phyloP scores from a whole-genome alignment of 2,329 filamentous ascomycete species.

The Penicillium frequentans region DNA sequence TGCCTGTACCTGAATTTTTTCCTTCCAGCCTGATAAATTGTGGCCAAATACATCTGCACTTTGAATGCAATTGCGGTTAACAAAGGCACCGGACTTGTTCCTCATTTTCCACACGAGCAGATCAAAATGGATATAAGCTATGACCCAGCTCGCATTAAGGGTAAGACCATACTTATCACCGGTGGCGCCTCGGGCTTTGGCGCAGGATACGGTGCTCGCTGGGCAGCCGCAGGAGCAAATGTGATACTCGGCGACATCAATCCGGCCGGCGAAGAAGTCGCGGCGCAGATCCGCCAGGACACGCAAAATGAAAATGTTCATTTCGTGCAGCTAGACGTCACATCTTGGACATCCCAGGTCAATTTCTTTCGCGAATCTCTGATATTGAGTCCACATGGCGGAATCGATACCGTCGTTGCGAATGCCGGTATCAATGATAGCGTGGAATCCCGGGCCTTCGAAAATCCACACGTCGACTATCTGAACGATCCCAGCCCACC shows the following conservation, averaged over 20 bases:
- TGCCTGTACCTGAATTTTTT: neutral
- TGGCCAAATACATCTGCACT: neutral
- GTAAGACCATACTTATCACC: constrained; percentile 8
- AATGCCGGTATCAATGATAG: constrained; percentile 10
- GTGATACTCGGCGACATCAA: constrained; percentile 12
- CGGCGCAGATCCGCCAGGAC: constrained; percentile 6
- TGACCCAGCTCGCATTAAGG: neutral
- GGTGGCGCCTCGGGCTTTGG: constrained; percentile 7
- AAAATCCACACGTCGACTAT: constrained; percentile 7
- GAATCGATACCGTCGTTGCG: constrained; percentile 10
- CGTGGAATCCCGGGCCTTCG: constrained; percentile 3
- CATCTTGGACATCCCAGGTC: constrained; percentile 9
- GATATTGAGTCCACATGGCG: constrained; percentile 6
- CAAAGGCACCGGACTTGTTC: neutral
- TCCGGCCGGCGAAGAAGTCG: constrained; percentile 6
- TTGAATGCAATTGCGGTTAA: neutral
- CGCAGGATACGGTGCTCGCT: constrained; percentile 5
- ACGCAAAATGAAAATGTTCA: constrained; percentile 6
- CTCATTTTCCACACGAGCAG: neutral
- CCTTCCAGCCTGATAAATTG: neutral
- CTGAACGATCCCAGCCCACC: constrained; percentile 7
- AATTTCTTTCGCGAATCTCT: constrained; percentile 9
- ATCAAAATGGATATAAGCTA: constrained; percentile 7
- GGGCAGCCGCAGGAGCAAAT: constrained; percentile 6
- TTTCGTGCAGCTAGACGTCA: constrained; percentile 9